phyloP scores from a whole-genome alignment of 2,329 filamentous ascomycete species.

The Endocalyx cinctus region DNA sequence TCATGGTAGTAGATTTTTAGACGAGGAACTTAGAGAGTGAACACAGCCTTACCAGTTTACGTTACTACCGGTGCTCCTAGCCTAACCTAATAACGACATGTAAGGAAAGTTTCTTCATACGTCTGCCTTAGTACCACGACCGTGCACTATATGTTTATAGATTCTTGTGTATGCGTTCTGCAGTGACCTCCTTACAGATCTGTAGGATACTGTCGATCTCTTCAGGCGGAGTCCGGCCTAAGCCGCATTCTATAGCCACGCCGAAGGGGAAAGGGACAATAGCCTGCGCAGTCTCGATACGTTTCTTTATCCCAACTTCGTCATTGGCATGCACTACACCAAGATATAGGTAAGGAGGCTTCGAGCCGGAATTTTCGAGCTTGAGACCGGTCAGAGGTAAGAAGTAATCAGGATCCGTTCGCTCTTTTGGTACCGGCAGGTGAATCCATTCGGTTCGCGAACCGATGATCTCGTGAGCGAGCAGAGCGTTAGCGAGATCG shows the following conservation, averaged over 20 bases:
- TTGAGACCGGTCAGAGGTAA: conserved; percentile 13
- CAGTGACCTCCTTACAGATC: conserved; percentile 17
- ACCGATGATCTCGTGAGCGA: conserved; percentile 12
- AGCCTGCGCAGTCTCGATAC: conserved; percentile 16
- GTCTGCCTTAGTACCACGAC: not conserved
- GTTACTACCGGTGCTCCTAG: not conserved
- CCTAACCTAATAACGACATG: not conserved
- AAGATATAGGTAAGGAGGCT: conserved; percentile 15
- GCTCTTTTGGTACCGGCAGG: conserved; percentile 19
- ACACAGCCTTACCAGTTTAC: too few relatives aligned
- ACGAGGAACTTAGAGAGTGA: too few relatives aligned
- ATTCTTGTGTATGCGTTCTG: conserved; percentile 3
- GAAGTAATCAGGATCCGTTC: conserved; percentile 18
- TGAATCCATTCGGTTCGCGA: conserved; percentile 19
- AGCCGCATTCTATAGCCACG: conserved; percentile 20
- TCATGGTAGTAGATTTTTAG: too few relatives aligned
- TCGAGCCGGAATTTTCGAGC: conserved; percentile 10
- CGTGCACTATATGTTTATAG: conserved; percentile 2
- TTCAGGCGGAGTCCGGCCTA: conserved; percentile 18
- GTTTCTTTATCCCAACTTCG: conserved; percentile 16
- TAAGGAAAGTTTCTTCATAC: not conserved
- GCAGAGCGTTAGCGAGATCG: conserved; percentile 16
- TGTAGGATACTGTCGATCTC: conserved; percentile 19
- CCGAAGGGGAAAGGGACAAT: conserved; percentile 18
- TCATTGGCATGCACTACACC: conserved; percentile 20